These are phyloP conservation scores for Epithemia pelagica DNA, from an alignment of 108 stramenopile genomes.

Conservation along the genomic window DNA sequence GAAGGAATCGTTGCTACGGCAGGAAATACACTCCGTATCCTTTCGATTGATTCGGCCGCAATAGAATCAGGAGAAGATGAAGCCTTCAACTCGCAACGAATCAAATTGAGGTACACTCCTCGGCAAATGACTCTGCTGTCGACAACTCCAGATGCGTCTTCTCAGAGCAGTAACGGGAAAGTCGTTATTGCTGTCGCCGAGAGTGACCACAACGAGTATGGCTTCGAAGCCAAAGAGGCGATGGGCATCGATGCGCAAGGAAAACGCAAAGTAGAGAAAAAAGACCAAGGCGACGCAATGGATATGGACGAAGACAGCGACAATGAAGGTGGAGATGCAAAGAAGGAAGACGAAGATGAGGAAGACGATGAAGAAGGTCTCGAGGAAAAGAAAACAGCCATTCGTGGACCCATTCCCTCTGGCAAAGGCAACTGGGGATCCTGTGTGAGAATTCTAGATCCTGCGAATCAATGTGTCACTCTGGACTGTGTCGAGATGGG, in stretches of 20 bases:
- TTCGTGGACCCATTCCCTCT: slow-evolving; percentile 88
- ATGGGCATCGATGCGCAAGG: slow-evolving; percentile 72
- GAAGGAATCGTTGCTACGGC: slow-evolving; percentile 96
- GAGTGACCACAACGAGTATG: slow-evolving; percentile 90
- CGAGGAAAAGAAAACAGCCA: slow-evolving; percentile 52
- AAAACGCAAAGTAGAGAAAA: slow-evolving; percentile 30
- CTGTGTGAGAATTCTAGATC: slow-evolving; percentile 91
- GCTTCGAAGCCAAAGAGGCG: slow-evolving; percentile 62
- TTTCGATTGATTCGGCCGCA: slow-evolving; percentile 74
- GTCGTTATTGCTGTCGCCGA: slow-evolving; percentile 89
- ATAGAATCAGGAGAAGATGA: slow-evolving; percentile 71
- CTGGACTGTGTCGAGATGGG: slow-evolving; percentile 86
- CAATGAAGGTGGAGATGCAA: slow-evolving; percentile 39
- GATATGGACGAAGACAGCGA: slow-evolving; percentile 76
- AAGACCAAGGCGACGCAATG: slow-evolving; percentile 41
- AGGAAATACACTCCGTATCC: slow-evolving; percentile 84
- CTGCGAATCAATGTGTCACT: slow-evolving; percentile 60
- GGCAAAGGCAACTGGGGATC: slow-evolving; percentile 88
- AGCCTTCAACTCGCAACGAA: slow-evolving; percentile 82
- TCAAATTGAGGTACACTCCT: slow-evolving; percentile 92
- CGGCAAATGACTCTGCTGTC: slow-evolving; percentile 85
- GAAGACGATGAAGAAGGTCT: slow-evolving; percentile 82
- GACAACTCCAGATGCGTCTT: slow-evolving; percentile 18
- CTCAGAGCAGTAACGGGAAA: slow-evolving; percentile 24
- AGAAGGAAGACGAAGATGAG: slow-evolving; percentile 41